phyloP scores from a whole-genome alignment of 164 flowering plant genomes.

The Vitis labrusca region DNA sequence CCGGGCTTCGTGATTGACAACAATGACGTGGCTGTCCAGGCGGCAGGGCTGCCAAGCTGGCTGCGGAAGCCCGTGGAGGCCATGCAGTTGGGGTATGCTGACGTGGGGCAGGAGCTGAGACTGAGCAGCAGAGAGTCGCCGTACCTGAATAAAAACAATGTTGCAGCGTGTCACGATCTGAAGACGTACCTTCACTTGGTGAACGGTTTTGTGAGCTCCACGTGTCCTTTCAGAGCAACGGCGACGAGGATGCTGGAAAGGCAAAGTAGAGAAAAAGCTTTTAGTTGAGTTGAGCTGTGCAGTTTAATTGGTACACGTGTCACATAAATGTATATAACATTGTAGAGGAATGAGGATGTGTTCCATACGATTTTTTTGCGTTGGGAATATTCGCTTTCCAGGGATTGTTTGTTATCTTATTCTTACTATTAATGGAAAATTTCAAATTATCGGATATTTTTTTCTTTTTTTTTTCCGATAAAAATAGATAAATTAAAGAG shows the following conservation, averaged over 20 bases:
- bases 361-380: too few relatives aligned
- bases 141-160: slow-evolving; percentile 19
- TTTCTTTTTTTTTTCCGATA: too few relatives aligned
- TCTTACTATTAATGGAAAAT: too few relatives aligned
- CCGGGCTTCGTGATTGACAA: slow-evolving; percentile 46
- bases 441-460: too few relatives aligned
- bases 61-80: slow-evolving; percentile 30
- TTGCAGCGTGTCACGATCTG: slow-evolving; percentile 55
- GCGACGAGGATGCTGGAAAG: slow-evolving; percentile 17
- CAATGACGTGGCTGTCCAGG: slow-evolving; percentile 2
- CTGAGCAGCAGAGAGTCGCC: slow-evolving; percentile 40
- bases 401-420: too few relatives aligned
- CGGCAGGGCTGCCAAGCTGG: slow-evolving; percentile 28
- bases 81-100: slow-evolving; percentile 42
- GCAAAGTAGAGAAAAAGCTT: background rate
- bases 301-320: too few relatives aligned
- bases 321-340: too few relatives aligned
- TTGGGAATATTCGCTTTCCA: too few relatives aligned
- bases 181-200: slow-evolving; percentile 51
- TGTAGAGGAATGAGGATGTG: too few relatives aligned
- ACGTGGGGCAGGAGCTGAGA: slow-evolving; percentile 52
- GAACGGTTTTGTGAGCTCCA: slow-evolving; percentile 41
- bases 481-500: too few relatives aligned
- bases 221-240: slow-evolving; percentile 36
- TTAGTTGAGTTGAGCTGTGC: background rate